Evolutionary conservation across 2,329 filamentous ascomycete genomes (phyloP), one percentile per base, ranked within the genome.

Genomic region (Colletotrichum zoysiae): DNA sequence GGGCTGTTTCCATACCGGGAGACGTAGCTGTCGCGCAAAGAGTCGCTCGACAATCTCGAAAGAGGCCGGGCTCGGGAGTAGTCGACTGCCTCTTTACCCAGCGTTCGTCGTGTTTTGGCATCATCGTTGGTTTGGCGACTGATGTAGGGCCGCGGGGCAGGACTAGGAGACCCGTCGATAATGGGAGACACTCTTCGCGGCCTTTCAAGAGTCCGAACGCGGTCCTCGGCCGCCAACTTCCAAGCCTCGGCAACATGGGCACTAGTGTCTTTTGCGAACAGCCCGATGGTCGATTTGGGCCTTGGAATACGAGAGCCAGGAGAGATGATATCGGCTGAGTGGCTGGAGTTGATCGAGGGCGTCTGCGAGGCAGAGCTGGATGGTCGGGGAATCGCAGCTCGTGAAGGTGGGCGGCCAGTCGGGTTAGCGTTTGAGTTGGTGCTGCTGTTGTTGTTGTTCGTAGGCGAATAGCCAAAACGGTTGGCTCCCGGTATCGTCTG

Each of bases 91-190:
- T 81, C 79, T 3, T 77, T 76, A 8, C 74, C 77, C 18, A 80
- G 65, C 20, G 76, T 64, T 67, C 76, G 76, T 44, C 80, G 78
- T 73, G 78, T 73, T 46, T 76, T 78, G 40, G 70, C 74, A 50
- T 83, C 79, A 23, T 81, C 79, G 0, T 78, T 76, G 1, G 78
- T 79, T 58, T 75, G 76, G 44, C 77, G 78, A 23, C 78, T 76
- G 16, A 83, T 82, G 82, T 84, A 85, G 9, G 80, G 76, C 42
- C 86, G 80, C 1, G 86, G 86, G 1, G 86, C 86, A 0, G 86
- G 86, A 66, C 86, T 88, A 1, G 86, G 86, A 2, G 86, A 87
- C 23, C 82, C 86, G 71, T 84, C 83, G 77, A 75, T 71, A 38
- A 78, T 56, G 14, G 74, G 69, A 18, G 76, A 71, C 14, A 65